These are phyloP conservation scores for Gentiana straminea DNA, from an alignment of 257 asterid genomes.

Conservation along the genomic window DNA sequence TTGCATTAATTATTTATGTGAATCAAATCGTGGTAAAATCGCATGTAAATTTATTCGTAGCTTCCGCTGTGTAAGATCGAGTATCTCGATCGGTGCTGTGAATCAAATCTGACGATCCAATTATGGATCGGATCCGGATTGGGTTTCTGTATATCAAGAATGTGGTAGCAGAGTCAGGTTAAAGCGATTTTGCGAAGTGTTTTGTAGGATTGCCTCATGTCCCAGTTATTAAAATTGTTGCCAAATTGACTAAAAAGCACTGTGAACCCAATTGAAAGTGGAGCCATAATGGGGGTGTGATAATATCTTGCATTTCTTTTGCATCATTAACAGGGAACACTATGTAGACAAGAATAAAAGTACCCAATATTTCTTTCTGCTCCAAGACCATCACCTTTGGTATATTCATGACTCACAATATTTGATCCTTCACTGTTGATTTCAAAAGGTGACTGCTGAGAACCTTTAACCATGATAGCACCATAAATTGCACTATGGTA, in stretches of 20 bases:
- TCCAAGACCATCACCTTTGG: constrained; percentile 72
- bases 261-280: constrained; percentile 69
- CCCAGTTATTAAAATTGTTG: constrained; percentile 70
- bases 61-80: no score
- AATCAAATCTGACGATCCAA: no score
- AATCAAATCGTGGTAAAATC: no score
- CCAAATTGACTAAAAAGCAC: constrained; percentile 76
- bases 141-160: constrained; percentile 17
- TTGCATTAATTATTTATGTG: no score
- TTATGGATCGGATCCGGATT: no score
- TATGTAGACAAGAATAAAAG: constrained; percentile 68
- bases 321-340: constrained; percentile 85
- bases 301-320: constrained; percentile 80
- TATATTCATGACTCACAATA: constrained; percentile 46
- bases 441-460: constrained; percentile 43
- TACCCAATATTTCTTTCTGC: constrained; percentile 61
- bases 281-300: constrained; percentile 77
- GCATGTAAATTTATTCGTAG: no score
- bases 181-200: constrained; percentile 39
- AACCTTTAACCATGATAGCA: constrained; percentile 73
- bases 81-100: no score
- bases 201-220: constrained; percentile 81
- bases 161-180: no score
- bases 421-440: constrained; percentile 56
- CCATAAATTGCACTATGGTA: constrained; percentile 76